These are phyloP conservation scores for Aegilops speltoides DNA, from an alignment of 176 grass and related monocot genomes.

Conservation along the genomic window DNA sequence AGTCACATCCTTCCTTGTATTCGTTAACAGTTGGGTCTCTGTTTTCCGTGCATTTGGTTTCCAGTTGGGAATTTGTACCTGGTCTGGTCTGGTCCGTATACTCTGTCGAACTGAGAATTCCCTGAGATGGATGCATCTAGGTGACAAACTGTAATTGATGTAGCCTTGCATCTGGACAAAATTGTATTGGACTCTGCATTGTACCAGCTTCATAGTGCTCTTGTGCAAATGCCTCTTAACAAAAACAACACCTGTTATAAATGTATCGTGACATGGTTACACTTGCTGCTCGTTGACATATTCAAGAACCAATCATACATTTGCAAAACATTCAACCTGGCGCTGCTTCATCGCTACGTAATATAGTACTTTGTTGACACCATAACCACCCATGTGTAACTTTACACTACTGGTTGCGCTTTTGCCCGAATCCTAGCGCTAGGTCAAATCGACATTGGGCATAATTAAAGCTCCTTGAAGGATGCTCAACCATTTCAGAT, in stretches of 20 bases:
- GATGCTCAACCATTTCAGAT: conserved; percentile 12
- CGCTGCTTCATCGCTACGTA: background rate
- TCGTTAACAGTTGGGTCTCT: conserved; percentile 40
- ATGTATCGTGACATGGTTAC: background rate
- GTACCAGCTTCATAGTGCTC: conserved; percentile 18
- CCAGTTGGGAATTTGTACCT: conserved; percentile 33
- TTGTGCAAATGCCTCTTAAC: conserved; percentile 13
- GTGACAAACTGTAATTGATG: conserved; percentile 46
- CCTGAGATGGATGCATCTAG: conserved; percentile 50
- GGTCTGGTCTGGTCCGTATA: conserved; percentile 23
- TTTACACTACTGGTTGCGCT: background rate
- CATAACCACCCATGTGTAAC: background rate
- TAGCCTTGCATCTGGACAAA: conserved; percentile 44
- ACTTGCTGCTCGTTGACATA: background rate
- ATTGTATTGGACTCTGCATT: conserved; percentile 33
- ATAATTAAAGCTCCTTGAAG: background rate
- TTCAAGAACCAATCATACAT: background rate
- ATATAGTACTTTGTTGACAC: background rate
- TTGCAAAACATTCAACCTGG: background rate
- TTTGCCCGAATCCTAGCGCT: too few relatives aligned
- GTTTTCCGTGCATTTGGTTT: conserved; percentile 48
- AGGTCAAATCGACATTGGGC: background rate
- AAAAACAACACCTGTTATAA: background rate
- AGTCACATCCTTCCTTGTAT: conserved; percentile 40
- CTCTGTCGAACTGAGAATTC: conserved; percentile 41